Evolutionary conservation across 345 rosid species (phyloP).

Genomic region (Aurinia saxatilis): DNA sequence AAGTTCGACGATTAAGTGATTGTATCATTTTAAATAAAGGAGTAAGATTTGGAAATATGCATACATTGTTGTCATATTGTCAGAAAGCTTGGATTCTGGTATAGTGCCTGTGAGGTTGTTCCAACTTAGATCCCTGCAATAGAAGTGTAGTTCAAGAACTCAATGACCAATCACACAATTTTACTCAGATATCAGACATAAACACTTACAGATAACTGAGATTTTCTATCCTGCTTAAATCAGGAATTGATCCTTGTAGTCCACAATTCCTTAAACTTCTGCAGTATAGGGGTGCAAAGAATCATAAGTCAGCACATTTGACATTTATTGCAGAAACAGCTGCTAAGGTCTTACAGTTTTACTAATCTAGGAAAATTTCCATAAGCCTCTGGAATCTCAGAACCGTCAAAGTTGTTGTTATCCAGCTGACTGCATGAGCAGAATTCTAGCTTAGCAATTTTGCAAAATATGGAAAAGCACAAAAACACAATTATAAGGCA

Average conservation of each 20-base stretch:
- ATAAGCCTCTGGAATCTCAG: conserved; percentile 56
- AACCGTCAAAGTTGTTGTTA: conserved; percentile 62
- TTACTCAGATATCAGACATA: background rate
- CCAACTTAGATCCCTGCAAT: conserved; percentile 65
- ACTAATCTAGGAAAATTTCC: conserved; percentile 40
- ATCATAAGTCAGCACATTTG: background rate
- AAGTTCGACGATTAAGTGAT: background rate
- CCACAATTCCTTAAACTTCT: conserved; percentile 89
- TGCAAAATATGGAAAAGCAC: background rate
- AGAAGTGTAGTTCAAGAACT: background rate
- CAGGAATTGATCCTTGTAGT: conserved; percentile 67
- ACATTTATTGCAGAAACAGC: background rate
- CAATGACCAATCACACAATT: background rate
- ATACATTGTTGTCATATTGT: conserved; percentile 62
- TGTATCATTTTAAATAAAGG: background rate
- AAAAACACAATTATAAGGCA: background rate
- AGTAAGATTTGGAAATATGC: background rate
- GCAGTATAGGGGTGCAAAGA: conserved; percentile 27
- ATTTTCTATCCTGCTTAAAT: conserved; percentile 45
- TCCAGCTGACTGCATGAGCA: conserved; percentile 66
- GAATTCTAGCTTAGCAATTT: background rate
- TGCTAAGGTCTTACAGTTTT: conserved; percentile 46
- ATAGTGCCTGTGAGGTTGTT: conserved; percentile 57
- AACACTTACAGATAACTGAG: conserved; percentile 58
- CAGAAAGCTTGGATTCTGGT: conserved; percentile 57